Evolutionary conservation across 2,329 filamentous ascomycete species (phyloP), one percentile per base, ranked within the genome.

Genomic region (Pseudogymnoascus sp.): DNA sequence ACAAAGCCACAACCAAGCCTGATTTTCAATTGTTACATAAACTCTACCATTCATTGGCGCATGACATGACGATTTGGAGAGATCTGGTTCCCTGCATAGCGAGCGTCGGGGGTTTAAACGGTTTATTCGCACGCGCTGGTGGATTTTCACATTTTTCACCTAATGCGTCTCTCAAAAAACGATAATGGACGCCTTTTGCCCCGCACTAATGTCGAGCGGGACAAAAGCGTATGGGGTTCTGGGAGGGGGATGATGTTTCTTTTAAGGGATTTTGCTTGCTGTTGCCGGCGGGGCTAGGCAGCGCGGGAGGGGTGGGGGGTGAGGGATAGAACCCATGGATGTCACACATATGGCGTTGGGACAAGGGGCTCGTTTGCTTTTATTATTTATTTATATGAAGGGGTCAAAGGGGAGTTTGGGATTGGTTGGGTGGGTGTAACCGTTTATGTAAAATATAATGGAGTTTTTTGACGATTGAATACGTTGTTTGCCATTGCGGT

Each of bases 1-100:
- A 57, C 50, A 35, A 21, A 57, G 50, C 50, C 35, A 15, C 31
- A 33, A 33, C 10, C 9, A 33, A 33, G 31, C 31, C 31, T 33
- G 50, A 57, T 57, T 57, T 57, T 57, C 50, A 57, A 57, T 57
- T 57, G 50, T 57, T 57, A 57, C 50, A 57, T 57, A 57, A 57
- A 57, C 50, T 57, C 28, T 57, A 57, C 28, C 28, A 57, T 57
- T 17, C 50, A 57, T 57, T 33, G 50, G 50, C 50, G 50, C 50
- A 35, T 33, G 28, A 57, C 50, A 57, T 57, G 50, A 57, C n/a
- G 50, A 35, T 57, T 57, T 57, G 50, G 50, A 57, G 50, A 33
- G n/a, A 47, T 57, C 50, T 57, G 28, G 50, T 57, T 57, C 50
- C 50, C 50, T 57, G 50, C 50, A 57, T 57, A 57, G 50, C 50